A percentile compares a stretch with the other conserved stretches of the same genome.
Evolutionary conservation across 2,329 filamentous ascomycete species (phyloP).

Genomic region (Trichoderma endophyticum): DNA sequence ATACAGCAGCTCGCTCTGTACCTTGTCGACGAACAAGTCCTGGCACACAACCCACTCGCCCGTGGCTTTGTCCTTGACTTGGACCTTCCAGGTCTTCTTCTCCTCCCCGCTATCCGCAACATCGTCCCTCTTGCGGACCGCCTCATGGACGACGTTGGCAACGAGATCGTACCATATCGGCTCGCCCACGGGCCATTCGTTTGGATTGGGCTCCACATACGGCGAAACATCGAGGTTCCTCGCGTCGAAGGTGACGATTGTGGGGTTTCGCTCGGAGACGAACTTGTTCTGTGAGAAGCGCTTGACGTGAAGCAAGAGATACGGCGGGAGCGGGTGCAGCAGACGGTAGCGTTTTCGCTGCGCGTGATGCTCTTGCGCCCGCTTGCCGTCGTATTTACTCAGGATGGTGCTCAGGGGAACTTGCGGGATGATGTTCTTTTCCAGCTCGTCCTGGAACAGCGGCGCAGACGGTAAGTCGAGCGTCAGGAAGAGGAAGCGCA

Average conservation of each 20-base stretch:
- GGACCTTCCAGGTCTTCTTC: constrained; percentile 88
- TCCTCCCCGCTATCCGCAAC: constrained; percentile 88
- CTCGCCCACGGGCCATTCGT: constrained; percentile 66
- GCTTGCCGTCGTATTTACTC: constrained; percentile 86
- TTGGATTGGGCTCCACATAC: constrained; percentile 84
- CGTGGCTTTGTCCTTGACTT: constrained; percentile 75
- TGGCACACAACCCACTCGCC: constrained; percentile 92
- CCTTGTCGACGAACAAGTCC: constrained; percentile 87
- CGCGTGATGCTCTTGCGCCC: constrained; percentile 82
- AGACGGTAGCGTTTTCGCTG: constrained; percentile 87
- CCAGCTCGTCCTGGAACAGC: constrained; percentile 91
- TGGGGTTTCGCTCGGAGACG: constrained; percentile 91
- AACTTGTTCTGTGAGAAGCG: constrained; percentile 97
- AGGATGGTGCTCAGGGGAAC: constrained; percentile 80
- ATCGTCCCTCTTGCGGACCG: constrained; percentile 71
- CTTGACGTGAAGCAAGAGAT: constrained; percentile 91
- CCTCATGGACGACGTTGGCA: constrained; percentile 89
- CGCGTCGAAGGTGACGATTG: constrained; percentile 93
- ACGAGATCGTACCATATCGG: constrained; percentile 94
- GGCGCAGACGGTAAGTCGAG: constrained; percentile 89
- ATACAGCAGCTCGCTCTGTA: constrained; percentile 84
- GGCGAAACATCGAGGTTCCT: constrained; percentile 79
- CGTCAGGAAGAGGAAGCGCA: constrained; percentile 86
- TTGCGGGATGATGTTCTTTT: constrained; percentile 94
- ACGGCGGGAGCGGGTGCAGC: constrained; percentile 86